These are phyloP conservation scores for Lathyrus aphaca DNA, from an alignment of 306 rosid species.

Conservation along the genomic window DNA sequence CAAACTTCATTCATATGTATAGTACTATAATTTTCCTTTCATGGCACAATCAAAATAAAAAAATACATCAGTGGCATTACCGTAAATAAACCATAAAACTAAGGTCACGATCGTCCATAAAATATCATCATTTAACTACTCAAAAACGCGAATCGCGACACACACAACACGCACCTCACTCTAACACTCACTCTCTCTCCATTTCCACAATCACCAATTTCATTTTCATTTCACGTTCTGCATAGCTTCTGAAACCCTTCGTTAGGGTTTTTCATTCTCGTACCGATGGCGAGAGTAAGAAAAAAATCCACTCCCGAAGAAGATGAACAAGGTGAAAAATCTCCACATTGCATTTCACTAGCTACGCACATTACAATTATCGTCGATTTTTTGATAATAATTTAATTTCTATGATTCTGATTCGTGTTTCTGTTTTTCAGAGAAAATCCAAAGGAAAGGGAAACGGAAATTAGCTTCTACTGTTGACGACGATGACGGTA, in stretches of 20 bases:
- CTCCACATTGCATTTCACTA: background rate
- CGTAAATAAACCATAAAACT: background rate
- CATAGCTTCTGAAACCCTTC: slow-evolving; percentile 10
- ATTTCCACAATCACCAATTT: background rate
- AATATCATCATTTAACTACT: background rate
- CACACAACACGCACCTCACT: background rate
- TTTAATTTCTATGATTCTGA: background rate
- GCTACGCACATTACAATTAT: background rate
- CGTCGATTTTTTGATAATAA: background rate
- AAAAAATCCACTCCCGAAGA: background rate
- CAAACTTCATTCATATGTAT: too few relatives aligned
- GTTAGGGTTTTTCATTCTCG: slow-evolving; percentile 39
- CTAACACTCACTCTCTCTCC: background rate
- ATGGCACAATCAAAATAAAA: too few relatives aligned
- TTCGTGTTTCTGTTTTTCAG: slow-evolving; percentile 26
- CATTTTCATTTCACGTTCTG: background rate
- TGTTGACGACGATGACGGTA: slow-evolving; percentile 41
- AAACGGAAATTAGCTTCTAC: slow-evolving; percentile 14
- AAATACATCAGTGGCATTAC: background rate
- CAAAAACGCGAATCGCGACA: background rate
- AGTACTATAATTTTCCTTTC: too few relatives aligned
- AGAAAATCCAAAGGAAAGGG: slow-evolving; percentile 29
- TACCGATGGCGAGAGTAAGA: slow-evolving; percentile 31
- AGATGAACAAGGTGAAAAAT: slow-evolving; percentile 37
- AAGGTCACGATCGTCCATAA: slow-evolving; percentile 28